Conservation (phyloP, 2,329 filamentous ascomycete species). For the Arthrobotrys pseudoclavata region DNA sequence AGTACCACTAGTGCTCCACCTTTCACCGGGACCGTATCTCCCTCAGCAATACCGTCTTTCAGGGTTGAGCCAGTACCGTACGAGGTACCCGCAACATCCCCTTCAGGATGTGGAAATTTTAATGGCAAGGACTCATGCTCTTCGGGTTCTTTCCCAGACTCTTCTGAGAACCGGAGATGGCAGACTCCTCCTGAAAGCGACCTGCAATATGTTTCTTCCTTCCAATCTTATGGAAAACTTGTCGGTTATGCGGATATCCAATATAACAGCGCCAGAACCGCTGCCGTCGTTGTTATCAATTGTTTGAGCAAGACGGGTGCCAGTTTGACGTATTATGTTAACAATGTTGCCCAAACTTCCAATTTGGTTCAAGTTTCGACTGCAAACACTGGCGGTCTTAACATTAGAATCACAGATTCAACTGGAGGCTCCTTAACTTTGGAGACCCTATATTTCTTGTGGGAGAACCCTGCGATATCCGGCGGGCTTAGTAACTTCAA, state of each 20-base stretch:
- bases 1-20: slow-evolving; percentile 34
- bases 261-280: slow-evolving; percentile 63
- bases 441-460: slow-evolving; percentile 64
- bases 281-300: slow-evolving; percentile 63
- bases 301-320: slow-evolving; percentile 63
- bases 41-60: slow-evolving; percentile 61
- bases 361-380: slow-evolving; percentile 63
- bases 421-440: slow-evolving; percentile 62
- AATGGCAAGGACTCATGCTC: slow-evolving; percentile 64
- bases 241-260: slow-evolving; percentile 65
- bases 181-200: slow-evolving; percentile 63
- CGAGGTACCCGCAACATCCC: slow-evolving; percentile 61
- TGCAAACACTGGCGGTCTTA: slow-evolving; percentile 54
- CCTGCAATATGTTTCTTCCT: slow-evolving; percentile 61
- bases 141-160: slow-evolving; percentile 61
- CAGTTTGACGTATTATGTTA: slow-evolving; percentile 61
- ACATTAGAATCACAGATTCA: slow-evolving; percentile 62
- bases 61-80: slow-evolving; percentile 62
- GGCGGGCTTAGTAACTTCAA: slow-evolving; percentile 63
- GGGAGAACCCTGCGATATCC: slow-evolving; percentile 62
- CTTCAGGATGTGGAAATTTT: slow-evolving; percentile 63
- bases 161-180: slow-evolving; percentile 64
- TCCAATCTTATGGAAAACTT: slow-evolving; percentile 63
- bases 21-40: slow-evolving; percentile 52
- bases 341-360: slow-evolving; percentile 60